These are phyloP conservation scores for Elongisporangium anandrum DNA, from an alignment of 352 stramenopile species.

Conservation along the genomic window DNA sequence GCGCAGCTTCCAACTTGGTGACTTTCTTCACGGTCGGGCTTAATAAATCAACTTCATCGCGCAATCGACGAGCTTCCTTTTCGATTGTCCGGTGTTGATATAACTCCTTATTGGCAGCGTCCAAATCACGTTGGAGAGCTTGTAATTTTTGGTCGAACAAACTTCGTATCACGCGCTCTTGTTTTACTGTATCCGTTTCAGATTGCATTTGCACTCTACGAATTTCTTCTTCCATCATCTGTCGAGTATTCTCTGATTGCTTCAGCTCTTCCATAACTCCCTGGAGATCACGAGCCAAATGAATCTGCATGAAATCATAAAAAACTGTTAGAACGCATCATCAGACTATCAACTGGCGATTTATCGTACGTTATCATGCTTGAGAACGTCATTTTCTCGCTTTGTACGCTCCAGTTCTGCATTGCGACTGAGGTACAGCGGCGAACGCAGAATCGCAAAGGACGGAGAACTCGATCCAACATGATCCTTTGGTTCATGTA, in stretches of 20 bases:
- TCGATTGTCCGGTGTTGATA: conserved; percentile 26
- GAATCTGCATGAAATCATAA: conserved; percentile 25
- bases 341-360: not conserved
- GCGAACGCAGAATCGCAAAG: conserved; percentile 9
- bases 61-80: conserved; percentile 30
- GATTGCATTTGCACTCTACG: conserved; percentile 33
- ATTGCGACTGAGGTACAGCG: conserved; percentile 41
- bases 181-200: conserved; percentile 50
- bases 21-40: conserved; percentile 42
- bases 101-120: conserved; percentile 22
- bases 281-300: conserved; percentile 29
- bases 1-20: conserved; percentile 32
- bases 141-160: conserved; percentile 51
- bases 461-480: not conserved
- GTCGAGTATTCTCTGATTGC: conserved; percentile 22
- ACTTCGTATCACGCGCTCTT: conserved; percentile 41
- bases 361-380: conserved; percentile 50
- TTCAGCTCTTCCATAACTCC: conserved; percentile 14
- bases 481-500: not conserved
- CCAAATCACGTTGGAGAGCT: conserved; percentile 36
- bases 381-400: conserved; percentile 55
- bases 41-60: conserved; percentile 70
- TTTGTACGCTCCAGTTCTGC: conserved; percentile 37
- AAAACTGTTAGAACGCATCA: too few relatives aligned
- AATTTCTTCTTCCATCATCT: conserved; percentile 23